These are phyloP conservation scores for Malus fusca DNA, from an alignment of 306 rosid species.

Conservation along the genomic window DNA sequence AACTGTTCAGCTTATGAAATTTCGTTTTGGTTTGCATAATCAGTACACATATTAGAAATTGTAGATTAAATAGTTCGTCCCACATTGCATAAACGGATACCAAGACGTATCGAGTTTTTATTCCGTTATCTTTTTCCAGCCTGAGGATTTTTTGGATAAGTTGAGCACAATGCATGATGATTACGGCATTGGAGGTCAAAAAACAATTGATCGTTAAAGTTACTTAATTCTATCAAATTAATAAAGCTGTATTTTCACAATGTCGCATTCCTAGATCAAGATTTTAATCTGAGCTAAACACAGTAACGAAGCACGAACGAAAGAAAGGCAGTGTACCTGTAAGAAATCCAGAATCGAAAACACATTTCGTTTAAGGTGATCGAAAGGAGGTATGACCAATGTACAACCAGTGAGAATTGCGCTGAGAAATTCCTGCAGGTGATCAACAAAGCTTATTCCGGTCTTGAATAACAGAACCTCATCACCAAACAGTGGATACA, in stretches of 20 bases:
- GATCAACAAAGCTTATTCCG: conserved; percentile 78
- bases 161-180: neutral
- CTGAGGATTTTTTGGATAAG: neutral
- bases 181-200: neutral
- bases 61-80: neutral
- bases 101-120: neutral
- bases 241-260: no score
- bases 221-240: neutral
- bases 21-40: neutral
- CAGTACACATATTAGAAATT: neutral
- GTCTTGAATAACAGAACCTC: conserved; percentile 77
- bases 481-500: conserved; percentile 51
- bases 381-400: conserved; percentile 74
- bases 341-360: conserved; percentile 55
- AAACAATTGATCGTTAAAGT: neutral
- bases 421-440: conserved; percentile 84
- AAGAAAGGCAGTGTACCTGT: conserved; percentile 37
- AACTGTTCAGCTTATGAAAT: neutral
- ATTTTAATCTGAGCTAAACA: neutral
- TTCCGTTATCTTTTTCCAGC: neutral
- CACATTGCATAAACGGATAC: neutral
- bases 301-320: neutral
- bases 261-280: neutral
- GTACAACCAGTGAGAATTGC: conserved; percentile 58
- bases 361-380: conserved; percentile 40